Evolutionary conservation across 2,329 filamentous ascomycete genomes (phyloP), one percentile per base, ranked within the genome.

Genomic region (Hortaea sp.): DNA sequence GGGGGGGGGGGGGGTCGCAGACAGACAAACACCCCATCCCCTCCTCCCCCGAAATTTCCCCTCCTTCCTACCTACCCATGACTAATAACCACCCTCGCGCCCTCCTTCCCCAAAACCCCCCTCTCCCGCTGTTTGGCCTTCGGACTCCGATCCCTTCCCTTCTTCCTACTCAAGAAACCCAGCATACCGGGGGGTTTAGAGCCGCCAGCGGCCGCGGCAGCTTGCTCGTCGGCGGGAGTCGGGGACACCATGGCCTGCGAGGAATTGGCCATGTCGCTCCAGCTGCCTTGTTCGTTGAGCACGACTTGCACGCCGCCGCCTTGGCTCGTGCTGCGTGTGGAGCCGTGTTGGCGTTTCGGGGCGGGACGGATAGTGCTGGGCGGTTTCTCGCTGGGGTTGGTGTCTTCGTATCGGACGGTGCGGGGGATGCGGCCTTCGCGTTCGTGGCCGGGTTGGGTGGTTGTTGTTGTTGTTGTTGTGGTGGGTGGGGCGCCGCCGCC

Each of bases 91-190:
- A 73, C 71, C 55, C 92, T 77, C 7, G 92, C 89, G 11, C 92
- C 92, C 64, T 97, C 89, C 63, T 97, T 97, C 47, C 92, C 92
- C 48, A 98, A 63, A 6, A 98, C 89, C 48, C 92, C 92, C 46
- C 88, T 79, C 69, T 97, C 63, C 47, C 58, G 55, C 50, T 61
- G 89, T 65, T 88, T 90, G 28, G 89, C 89, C 69, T 95, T 95
- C 1, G 92, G 92, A 63, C 88, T 95, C 66, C 88, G 82, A 46
- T 88, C 88, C 52, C 89, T 76, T 29, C 89, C 88, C 29, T 48
- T 48, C 38, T 45, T 45, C 42, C 46, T 44, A 10, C 30, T 27
- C 28, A 48, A 35, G 28, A 48, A 48, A 6, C 46, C 46, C 10
- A 44, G 34, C 12, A 44, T 41, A 11, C 42, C 46, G 9, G 37